phyloP scores from a whole-genome alignment of 208 protist genomes.

The Crithidia acanthocephali region DNA sequence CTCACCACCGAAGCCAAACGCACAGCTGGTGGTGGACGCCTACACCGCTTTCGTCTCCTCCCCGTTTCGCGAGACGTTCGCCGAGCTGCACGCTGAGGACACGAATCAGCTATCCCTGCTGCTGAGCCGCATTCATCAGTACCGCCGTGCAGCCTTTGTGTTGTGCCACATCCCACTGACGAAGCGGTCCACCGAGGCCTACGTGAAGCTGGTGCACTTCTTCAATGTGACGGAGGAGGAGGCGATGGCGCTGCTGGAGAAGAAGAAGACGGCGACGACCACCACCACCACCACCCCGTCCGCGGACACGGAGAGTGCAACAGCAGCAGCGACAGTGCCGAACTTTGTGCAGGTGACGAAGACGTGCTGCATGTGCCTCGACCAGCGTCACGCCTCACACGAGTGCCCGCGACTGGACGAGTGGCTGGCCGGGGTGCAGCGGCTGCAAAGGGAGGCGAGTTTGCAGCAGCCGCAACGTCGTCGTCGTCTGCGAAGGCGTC shows the following conservation, averaged over 20 bases:
- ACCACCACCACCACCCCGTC: background rate
- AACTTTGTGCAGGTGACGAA: constrained; percentile 88
- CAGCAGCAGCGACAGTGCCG: constrained; percentile 1
- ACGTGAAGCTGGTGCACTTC: constrained; percentile 57
- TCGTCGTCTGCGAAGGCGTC: background rate
- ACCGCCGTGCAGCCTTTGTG: constrained; percentile 81
- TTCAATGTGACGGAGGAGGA: constrained; percentile 78
- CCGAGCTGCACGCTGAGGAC: constrained; percentile 48
- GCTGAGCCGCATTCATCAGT: constrained; percentile 69
- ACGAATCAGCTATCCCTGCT: constrained; percentile 73
- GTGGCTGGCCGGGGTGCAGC: constrained; percentile 67
- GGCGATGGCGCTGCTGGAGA: constrained; percentile 52
- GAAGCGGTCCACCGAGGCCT: constrained; percentile 56
- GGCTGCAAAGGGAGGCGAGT: background rate
- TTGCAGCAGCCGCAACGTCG: background rate
- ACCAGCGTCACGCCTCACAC: constrained; percentile 78
- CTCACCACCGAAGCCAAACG: constrained; percentile 19
- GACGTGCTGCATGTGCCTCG: constrained; percentile 92
- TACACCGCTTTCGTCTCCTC: constrained; percentile 85
- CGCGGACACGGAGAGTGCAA: background rate
- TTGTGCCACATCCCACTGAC: constrained; percentile 82
- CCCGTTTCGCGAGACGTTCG: constrained; percentile 76
- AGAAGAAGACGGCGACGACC: background rate
- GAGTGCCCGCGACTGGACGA: constrained; percentile 62
- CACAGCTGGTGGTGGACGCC: constrained; percentile 62